Conservation (phyloP, 2,329 filamentous ascomycete species). For the Paracorniculantispora psalliotae region DNA sequence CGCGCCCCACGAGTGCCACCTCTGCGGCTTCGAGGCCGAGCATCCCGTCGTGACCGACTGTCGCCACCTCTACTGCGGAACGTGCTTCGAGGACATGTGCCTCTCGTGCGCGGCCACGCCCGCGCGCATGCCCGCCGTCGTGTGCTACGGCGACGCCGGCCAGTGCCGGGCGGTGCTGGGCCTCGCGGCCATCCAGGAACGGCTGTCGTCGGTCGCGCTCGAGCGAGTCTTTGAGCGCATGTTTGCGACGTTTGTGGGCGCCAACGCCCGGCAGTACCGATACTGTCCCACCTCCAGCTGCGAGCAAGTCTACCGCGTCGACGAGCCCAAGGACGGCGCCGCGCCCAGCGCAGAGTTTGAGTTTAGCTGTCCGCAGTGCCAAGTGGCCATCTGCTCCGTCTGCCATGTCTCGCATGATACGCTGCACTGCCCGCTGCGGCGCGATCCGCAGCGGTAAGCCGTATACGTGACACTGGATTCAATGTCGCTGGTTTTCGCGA, state of each 20-base stretch:
- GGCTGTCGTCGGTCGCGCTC: background rate
- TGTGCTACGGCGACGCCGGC: conserved; percentile 10
- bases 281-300: conserved; percentile 8
- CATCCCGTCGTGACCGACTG: conserved; percentile 2
- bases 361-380: conserved; percentile 8
- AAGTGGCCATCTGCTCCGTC: conserved; percentile 6
- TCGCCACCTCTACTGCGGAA: conserved; percentile 1
- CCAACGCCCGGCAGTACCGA: conserved; percentile 5
- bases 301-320: conserved; percentile 9
- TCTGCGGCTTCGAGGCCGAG: background rate
- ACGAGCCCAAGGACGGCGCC: background rate
- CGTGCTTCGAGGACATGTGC: conserved; percentile 13
- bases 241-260: conserved; percentile 3
- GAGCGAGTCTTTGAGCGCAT: conserved; percentile 9
- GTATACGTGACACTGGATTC: background rate
- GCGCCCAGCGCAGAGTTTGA: conserved; percentile 2
- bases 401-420: conserved; percentile 13
- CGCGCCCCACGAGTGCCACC: background rate
- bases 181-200: background rate
- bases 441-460: no score
- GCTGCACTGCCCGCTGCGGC: conserved; percentile 3
- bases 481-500: no score
- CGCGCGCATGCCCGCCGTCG: background rate
- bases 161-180: background rate
- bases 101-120: background rate